Evolutionary conservation across 2,329 filamentous ascomycete genomes (phyloP).

Genomic region (Pestalotiopsis fici): DNA sequence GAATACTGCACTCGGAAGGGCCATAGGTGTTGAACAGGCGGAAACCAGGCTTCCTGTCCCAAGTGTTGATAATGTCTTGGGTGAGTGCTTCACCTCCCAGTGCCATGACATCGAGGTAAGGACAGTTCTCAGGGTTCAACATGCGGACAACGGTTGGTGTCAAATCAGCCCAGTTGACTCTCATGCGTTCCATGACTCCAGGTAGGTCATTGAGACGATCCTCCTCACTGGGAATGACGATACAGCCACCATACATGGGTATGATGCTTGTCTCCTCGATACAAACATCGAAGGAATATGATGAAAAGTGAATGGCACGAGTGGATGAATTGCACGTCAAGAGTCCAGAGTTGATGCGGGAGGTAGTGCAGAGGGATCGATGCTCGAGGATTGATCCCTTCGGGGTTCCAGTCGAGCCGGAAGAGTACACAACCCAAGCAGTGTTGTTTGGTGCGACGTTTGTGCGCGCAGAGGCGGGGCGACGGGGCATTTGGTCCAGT

Average conservation of each 20-base stretch:
- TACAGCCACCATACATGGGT: constrained; percentile 36
- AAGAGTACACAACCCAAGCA: constrained; percentile 16
- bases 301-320: constrained; percentile 22
- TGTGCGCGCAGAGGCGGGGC: not conserved
- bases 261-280: constrained; percentile 38
- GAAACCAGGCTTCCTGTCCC: not conserved
- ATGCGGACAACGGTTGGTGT: constrained; percentile 28
- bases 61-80: not conserved
- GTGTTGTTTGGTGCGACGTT: not conserved
- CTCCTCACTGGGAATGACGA: constrained; percentile 37
- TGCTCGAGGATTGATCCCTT: constrained; percentile 13
- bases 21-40: constrained; percentile 1
- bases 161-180: constrained; percentile 23
- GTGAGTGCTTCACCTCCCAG: constrained; percentile 26
- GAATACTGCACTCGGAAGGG: not conserved
- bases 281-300: constrained; percentile 39
- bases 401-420: not conserved
- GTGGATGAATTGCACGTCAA: not conserved
- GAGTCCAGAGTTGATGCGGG: not conserved
- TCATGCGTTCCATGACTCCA: constrained; percentile 17
- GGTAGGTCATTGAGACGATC: constrained; percentile 34
- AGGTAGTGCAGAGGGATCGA: not conserved
- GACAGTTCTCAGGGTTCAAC: constrained; percentile 22
- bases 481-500: not conserved
- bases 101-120: constrained; percentile 20